Percentiles rank a stretch among this genome's conserved stretches.
Conservation (phyloP, 2,329 filamentous ascomycete genomes). For the Cylindrodendrum hubeiense region DNA sequence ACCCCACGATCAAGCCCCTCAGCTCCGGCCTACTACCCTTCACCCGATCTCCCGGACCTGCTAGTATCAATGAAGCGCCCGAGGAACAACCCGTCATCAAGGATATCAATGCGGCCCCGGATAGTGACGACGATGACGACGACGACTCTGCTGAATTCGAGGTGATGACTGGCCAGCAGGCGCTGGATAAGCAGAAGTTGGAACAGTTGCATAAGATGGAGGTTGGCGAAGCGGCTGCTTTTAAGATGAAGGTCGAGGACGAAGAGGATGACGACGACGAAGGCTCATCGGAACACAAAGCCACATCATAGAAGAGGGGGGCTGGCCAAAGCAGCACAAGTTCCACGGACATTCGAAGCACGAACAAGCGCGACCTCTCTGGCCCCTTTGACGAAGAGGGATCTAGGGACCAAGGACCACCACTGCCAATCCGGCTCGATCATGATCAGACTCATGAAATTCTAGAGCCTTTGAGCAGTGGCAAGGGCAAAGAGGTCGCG, state of each 20-base stretch:
- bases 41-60: constrained; percentile 32
- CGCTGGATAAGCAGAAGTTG: constrained; percentile 59
- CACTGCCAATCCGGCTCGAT: neutral
- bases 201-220: constrained; percentile 71
- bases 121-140: constrained; percentile 54
- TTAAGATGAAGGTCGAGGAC: constrained; percentile 55
- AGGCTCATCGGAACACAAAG: constrained; percentile 40
- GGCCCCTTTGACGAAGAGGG: neutral
- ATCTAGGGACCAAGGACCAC: neutral
- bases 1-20: constrained; percentile 72
- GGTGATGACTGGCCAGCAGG: constrained; percentile 57
- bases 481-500: neutral
- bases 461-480: neutral
- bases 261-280: constrained; percentile 56
- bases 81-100: constrained; percentile 40
- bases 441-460: neutral
- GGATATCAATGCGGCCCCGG: constrained; percentile 51
- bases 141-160: constrained; percentile 60
- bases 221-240: constrained; percentile 67
- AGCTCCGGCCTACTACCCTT: constrained; percentile 45
- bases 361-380: neutral
- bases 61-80: constrained; percentile 29
- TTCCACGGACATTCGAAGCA: neutral
- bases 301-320: constrained; percentile 49
- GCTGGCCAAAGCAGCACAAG: constrained; percentile 11